These are phyloP conservation scores for Laburnicola sp. DNA, from an alignment of 2,329 filamentous ascomycete genomes.

Conservation along the genomic window DNA sequence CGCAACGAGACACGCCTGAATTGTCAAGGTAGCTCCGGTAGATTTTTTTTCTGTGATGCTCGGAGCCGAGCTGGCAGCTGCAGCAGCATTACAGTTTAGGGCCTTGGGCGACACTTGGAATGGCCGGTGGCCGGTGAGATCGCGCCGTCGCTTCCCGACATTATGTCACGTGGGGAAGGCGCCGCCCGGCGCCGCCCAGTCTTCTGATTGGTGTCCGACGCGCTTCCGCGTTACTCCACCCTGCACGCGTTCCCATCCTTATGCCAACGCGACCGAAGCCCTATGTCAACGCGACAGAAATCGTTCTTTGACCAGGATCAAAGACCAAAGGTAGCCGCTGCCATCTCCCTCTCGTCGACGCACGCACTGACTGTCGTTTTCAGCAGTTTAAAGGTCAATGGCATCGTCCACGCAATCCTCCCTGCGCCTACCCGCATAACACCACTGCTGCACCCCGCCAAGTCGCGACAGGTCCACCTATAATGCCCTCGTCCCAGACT, in stretches of 20 bases:
- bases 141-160: too few relatives aligned
- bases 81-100: too few relatives aligned
- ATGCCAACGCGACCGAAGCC: constrained; percentile 19
- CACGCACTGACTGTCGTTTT: constrained; percentile 12
- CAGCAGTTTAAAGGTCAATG: constrained; percentile 42
- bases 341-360: not conserved
- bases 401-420: constrained; percentile 38
- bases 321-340: constrained; percentile 44
- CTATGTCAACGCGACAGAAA: constrained; percentile 54
- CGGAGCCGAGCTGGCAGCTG: too few relatives aligned
- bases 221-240: constrained; percentile 4
- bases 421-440: constrained; percentile 28
- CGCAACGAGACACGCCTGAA: too few relatives aligned
- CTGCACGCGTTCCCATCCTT: too few relatives aligned
- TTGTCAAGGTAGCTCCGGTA: too few relatives aligned
- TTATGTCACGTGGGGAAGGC: too few relatives aligned
- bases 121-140: too few relatives aligned
- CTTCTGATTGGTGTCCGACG: constrained; percentile 16
- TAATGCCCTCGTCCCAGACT: constrained; percentile 56
- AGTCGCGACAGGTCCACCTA: constrained; percentile 44
- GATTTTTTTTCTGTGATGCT: too few relatives aligned
- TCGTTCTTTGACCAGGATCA: constrained; percentile 57
- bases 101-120: too few relatives aligned
- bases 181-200: not conserved
- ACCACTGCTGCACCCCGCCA: constrained; percentile 37